A percentile compares a stretch with the other conserved stretches of the same genome.
phyloP scores from a whole-genome alignment of 257 asterid genomes.

The Plantago major region DNA sequence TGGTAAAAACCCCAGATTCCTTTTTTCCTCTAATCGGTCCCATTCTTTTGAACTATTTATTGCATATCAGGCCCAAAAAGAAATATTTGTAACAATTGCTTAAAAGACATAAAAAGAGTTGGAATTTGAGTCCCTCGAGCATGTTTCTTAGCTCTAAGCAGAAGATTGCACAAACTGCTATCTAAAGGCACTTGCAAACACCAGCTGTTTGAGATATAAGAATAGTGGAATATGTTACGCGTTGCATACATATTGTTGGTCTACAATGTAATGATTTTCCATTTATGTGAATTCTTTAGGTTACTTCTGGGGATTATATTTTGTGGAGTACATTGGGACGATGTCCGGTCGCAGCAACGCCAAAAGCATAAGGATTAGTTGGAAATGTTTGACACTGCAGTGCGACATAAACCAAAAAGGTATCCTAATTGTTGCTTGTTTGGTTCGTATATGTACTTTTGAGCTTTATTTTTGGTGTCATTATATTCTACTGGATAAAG shows the following conservation, averaged over 20 bases:
- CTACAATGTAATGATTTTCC: constrained; percentile 2
- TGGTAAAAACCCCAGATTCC: no score
- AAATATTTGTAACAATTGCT: background rate
- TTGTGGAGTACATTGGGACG: constrained; percentile 92
- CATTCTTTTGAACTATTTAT: no score
- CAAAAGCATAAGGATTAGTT: constrained; percentile 28
- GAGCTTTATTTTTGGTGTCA: no score
- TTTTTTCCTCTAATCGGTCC: no score
- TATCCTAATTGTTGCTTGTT: no score
- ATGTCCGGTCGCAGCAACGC: constrained; percentile 79
- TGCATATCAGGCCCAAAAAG: background rate
- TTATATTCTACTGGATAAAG: no score
- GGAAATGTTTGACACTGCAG: background rate
- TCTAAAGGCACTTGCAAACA: no score
- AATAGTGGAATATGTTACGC: no score
- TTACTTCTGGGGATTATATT: constrained; percentile 83
- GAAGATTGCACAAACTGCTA: no score
- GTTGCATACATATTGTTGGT: background rate
- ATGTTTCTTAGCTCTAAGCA: background rate
- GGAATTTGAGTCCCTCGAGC: background rate
- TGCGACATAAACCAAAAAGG: no score
- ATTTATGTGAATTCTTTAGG: constrained; percentile 42
- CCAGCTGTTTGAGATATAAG: no score
- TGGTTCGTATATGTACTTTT: no score
- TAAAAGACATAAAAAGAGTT: background rate